Conservation (phyloP, 2,329 filamentous ascomycete species). For the Elsinoe ampelina region DNA sequence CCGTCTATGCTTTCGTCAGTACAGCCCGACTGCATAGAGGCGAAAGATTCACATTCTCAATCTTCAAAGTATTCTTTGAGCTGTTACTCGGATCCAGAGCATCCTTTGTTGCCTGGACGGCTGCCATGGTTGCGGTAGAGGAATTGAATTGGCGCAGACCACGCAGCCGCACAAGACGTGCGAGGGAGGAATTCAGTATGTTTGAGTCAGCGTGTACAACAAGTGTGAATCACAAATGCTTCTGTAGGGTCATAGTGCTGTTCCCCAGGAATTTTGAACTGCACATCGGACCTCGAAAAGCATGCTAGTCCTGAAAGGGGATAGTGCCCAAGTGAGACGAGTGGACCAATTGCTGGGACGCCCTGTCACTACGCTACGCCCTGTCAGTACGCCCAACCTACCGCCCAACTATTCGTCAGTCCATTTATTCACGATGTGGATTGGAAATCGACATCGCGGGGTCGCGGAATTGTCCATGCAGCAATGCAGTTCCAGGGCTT, state of each 20-base stretch:
- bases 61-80: constrained; percentile 54
- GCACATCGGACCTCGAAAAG: too few relatives aligned
- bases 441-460: too few relatives aligned
- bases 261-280: not conserved
- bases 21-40: constrained; percentile 25
- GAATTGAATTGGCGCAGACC: constrained; percentile 21
- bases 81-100: constrained; percentile 46
- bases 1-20: constrained; percentile 49
- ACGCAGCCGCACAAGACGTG: constrained; percentile 23
- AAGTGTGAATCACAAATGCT: not conserved
- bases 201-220: not conserved
- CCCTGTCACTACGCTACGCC: too few relatives aligned
- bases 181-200: constrained; percentile 13
- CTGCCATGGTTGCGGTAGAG: constrained; percentile 33
- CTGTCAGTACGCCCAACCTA: too few relatives aligned
- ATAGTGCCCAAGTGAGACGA: too few relatives aligned
- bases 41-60: constrained; percentile 46
- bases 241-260: not conserved
- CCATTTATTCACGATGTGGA: too few relatives aligned
- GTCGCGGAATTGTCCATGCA: too few relatives aligned
- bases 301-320: too few relatives aligned
- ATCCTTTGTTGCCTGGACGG: constrained; percentile 43
- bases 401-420: too few relatives aligned
- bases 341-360: too few relatives aligned
- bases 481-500: too few relatives aligned